These are phyloP conservation scores for Sarcomyxa edulis DNA, from an alignment of 768 basidiomycete species.

Conservation along the genomic window DNA sequence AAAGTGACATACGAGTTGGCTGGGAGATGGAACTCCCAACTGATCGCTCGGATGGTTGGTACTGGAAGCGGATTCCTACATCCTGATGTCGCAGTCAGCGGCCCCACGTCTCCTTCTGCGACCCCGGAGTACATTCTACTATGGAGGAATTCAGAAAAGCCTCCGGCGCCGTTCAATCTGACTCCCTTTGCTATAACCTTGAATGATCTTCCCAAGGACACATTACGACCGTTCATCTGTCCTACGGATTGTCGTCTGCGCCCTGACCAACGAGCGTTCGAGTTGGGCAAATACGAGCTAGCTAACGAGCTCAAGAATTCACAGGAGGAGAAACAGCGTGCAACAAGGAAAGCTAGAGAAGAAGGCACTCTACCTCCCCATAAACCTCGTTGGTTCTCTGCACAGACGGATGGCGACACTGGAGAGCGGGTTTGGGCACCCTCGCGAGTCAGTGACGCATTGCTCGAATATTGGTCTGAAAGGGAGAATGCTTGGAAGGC, in stretches of 20 bases:
- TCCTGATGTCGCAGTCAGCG: constrained; percentile 62
- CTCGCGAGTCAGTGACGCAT: constrained; percentile 33
- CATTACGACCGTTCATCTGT: constrained; percentile 65
- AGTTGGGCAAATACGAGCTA: constrained; percentile 78
- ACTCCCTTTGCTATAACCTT: constrained; percentile 92
- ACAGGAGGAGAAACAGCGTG: constrained; percentile 83
- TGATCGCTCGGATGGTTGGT: constrained; percentile 76
- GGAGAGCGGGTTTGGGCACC: constrained; percentile 89
- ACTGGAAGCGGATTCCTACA: constrained; percentile 54
- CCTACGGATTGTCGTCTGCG: constrained; percentile 92
- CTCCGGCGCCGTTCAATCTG: constrained; percentile 82
- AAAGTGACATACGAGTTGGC: constrained; percentile 81
- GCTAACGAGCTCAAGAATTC: constrained; percentile 75
- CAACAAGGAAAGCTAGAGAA: constrained; percentile 69
- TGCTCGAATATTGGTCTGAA: constrained; percentile 88
- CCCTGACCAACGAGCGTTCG: constrained; percentile 93
- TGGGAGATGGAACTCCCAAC: constrained; percentile 92
- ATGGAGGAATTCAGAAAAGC: constrained; percentile 91
- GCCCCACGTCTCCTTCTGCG: constrained; percentile 34
- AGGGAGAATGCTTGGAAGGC: constrained; percentile 57
- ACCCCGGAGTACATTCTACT: constrained; percentile 76
- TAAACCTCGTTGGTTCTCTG: constrained; percentile 81
- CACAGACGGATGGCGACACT: constrained; percentile 81
- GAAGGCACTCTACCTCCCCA: constrained; percentile 69
- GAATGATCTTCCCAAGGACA: constrained; percentile 77